A percentile compares a stretch with the other conserved stretches of the same genome.
Evolutionary conservation across 208 protist genomes (phyloP).

Genomic region (Crithidia brevicula): DNA sequence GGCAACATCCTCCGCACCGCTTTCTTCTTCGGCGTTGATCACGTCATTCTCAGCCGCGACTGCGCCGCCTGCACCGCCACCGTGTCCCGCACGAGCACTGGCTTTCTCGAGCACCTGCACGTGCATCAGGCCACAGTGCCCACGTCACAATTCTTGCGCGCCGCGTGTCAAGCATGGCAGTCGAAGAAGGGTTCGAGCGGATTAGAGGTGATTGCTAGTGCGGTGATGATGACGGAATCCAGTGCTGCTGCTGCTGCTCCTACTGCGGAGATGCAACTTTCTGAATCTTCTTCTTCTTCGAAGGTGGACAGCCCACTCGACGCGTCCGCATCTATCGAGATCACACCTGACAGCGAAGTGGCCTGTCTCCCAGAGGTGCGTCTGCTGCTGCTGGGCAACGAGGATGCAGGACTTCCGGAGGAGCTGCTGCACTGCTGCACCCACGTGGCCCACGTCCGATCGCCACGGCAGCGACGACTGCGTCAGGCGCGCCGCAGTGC

Average conservation of each 20-base stretch:
- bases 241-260: neutral
- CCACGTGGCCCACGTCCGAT: constrained; percentile 63
- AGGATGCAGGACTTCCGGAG: constrained; percentile 58
- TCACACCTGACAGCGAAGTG: neutral
- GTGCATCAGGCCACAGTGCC: constrained; percentile 47
- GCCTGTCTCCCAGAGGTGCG: constrained; percentile 23
- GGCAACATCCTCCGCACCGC: constrained; percentile 73
- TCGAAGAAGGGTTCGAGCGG: neutral
- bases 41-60: constrained; percentile 68
- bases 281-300: neutral
- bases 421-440: constrained; percentile 57
- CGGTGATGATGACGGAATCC: constrained; percentile 1
- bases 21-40: constrained; percentile 71
- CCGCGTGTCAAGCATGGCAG: neutral
- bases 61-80: constrained; percentile 71
- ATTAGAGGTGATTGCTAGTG: constrained; percentile 29
- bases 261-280: neutral
- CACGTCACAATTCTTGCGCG: constrained; percentile 45
- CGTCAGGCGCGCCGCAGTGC: neutral
- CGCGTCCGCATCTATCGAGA: neutral
- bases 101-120: constrained; percentile 72
- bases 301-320: too few species aligned
- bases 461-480: constrained; percentile 43
- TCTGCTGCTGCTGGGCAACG: constrained; percentile 80
- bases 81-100: constrained; percentile 70